Evolutionary conservation across 176 grass and related monocot genomes (phyloP), one percentile per base, ranked within the genome.

Genomic region (Oryza australiensis): DNA sequence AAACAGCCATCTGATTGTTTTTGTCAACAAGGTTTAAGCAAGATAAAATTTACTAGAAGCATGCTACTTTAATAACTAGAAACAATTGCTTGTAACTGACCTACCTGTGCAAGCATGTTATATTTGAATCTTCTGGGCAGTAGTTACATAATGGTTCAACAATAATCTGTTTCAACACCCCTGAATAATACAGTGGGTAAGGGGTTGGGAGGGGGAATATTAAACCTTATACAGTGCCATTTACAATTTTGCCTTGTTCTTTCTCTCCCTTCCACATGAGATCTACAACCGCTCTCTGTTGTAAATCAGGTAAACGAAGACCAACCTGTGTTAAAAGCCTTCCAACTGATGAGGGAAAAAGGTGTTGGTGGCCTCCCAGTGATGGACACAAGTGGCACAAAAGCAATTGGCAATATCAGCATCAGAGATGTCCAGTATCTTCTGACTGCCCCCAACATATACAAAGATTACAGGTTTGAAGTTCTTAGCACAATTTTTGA

Each of bases 341-440:
- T 99, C 73, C 87, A 94, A 79, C 57, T 96, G 33, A 99, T 99
- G 97, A 87, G 91, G 74, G 76, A 92, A 78, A 99, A 90, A 29
- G 97, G 97, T 29, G 72, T 99, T 34, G 97, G 97, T 32, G 97
- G 97, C 26, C 69, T 99, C 66, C 97, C 97, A 51, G 97, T 99
- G 37, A 92, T 99, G 42, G 87, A 96, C 80, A 87, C 65, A 64
- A 94, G 83, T 73, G 91, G 93, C 46, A 73, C 85, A 29, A 76
- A 83, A 70, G 91, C 82, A 72, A 85, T 90, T 70, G 97, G 97
- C 49, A 99, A 99, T 57, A 96, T 99, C 78, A 99, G 97, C 74
- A 94, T 99, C 51, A 99, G 97, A 90, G 97, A 99, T 86, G 89
- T 99, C 18, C 97, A 99, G 28, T 99, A 96, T 92, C 97, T 99